Conservation (phyloP, 352 stramenopile species). For the Phytophthora pini region DNA sequence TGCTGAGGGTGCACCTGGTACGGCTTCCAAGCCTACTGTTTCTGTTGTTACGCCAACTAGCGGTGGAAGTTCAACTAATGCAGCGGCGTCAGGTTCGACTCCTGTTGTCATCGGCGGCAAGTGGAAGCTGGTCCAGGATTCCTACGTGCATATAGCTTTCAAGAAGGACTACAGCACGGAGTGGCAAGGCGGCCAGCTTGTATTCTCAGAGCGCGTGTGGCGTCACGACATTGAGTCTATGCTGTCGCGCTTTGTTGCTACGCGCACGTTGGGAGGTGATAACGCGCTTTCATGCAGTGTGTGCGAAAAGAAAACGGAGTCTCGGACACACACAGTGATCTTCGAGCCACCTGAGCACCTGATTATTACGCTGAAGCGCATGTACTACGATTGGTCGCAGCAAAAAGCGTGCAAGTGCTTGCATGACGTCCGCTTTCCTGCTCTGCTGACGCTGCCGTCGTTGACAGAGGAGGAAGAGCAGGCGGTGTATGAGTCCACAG, state of each 20-base stretch:
- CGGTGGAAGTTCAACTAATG: slow-evolving; percentile 14
- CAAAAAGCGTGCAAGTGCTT: slow-evolving; percentile 90
- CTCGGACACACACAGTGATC: slow-evolving; percentile 81
- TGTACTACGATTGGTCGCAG: slow-evolving; percentile 91
- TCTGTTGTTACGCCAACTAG: slow-evolving; percentile 24
- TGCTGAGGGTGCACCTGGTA: slow-evolving; percentile 38
- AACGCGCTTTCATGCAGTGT: slow-evolving; percentile 77
- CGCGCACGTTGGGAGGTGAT: slow-evolving; percentile 80
- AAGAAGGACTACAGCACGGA: slow-evolving; percentile 92
- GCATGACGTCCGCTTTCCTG: slow-evolving; percentile 81
- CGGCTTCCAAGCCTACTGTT: slow-evolving; percentile 18
- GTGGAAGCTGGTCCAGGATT: slow-evolving; percentile 87
- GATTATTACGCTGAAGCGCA: slow-evolving; percentile 90
- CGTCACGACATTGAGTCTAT: slow-evolving; percentile 85
- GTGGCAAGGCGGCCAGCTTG: slow-evolving; percentile 77
- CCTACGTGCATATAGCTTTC: slow-evolving; percentile 87
- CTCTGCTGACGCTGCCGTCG: slow-evolving; percentile 70
- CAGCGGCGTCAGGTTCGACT: slow-evolving; percentile 8
- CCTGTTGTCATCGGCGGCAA: slow-evolving; percentile 37
- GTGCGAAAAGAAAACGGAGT: slow-evolving; percentile 84
- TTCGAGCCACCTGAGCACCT: slow-evolving; percentile 81
- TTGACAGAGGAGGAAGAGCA: slow-evolving; percentile 65
- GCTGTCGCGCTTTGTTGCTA: slow-evolving; percentile 81
- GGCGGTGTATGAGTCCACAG: slow-evolving; percentile 28
- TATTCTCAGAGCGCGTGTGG: slow-evolving; percentile 88